phyloP scores from a whole-genome alignment of 441 rosid genomes.

The Gossypium lobatum region DNA sequence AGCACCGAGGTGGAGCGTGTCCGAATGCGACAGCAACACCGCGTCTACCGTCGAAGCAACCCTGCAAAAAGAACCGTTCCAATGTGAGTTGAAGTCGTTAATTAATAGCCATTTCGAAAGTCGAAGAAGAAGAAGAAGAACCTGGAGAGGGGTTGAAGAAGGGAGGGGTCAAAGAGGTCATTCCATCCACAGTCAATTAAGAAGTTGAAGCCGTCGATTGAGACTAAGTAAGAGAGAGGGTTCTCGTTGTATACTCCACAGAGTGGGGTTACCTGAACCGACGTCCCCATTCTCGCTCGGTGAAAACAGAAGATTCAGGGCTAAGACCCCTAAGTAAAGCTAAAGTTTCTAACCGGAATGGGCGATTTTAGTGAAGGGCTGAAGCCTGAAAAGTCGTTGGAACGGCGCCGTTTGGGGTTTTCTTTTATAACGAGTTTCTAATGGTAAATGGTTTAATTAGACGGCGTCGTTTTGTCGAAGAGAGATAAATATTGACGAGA shows the following conservation, averaged over 20 bases:
- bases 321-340: background rate
- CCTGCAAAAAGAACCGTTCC: slow-evolving; percentile 32
- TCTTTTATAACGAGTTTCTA: background rate
- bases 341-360: background rate
- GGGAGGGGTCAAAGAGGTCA: slow-evolving; percentile 80
- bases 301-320: background rate
- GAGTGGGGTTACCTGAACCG: slow-evolving; percentile 78
- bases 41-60: slow-evolving; percentile 86
- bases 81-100: background rate
- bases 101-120: background rate
- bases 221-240: slow-evolving; percentile 81
- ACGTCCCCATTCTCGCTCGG: slow-evolving; percentile 61
- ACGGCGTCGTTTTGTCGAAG: background rate
- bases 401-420: background rate
- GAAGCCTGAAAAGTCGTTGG: background rate
- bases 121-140: background rate
- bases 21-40: slow-evolving; percentile 80
- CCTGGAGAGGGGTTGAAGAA: slow-evolving; percentile 90
- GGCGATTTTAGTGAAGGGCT: background rate
- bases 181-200: slow-evolving; percentile 96
- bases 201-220: slow-evolving; percentile 85
- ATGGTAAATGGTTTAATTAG: background rate
- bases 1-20: slow-evolving; percentile 90
- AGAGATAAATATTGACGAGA: background rate
- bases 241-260: slow-evolving; percentile 92